Evolutionary conservation across 2,329 filamentous ascomycete genomes (phyloP), one percentile per base, ranked within the genome.

Genomic region (Tolypocladium paradoxum): DNA sequence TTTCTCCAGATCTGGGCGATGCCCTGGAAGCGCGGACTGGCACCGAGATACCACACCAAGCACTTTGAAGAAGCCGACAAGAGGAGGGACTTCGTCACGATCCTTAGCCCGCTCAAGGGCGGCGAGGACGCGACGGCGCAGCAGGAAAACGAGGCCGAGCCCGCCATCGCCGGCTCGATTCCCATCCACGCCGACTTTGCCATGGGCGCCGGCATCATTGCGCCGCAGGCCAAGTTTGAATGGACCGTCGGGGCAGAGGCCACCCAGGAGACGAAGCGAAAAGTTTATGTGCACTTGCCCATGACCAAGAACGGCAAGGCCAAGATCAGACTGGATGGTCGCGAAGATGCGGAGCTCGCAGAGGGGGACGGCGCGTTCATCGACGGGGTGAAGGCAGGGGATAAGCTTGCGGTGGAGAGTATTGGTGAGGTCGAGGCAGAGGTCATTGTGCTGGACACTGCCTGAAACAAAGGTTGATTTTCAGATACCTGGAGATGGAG

Each of bases 1-100:
- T 95, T 95, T 65, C 72, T 95, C 35, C 90, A 95, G 70, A 95
- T 95, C 61, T 95, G 89, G 90, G 88, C 85, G 1, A 74, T 88
- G 49, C 89, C 89, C 0, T 91, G 89, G 79, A 83, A 83, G 67
- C 72, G 76, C 24, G 85, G 87, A 0, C 75, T 95, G 48, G 76
- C 77, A 48, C 90, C 90, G 2, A 76, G 79, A 38, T 95, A 95
- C 65, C 86, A 90, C 68, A 93, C 87, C 5, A 77, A 76, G 55
- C 79, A 81, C 57, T 95, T 90, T 61, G 70, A 74, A 49, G 89
- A 95, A 48, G 85, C 83, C 54, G 76, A 79, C 56, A 95, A 95
- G 76, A 75, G 77, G 54, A 76, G 83, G 62, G 80, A 69, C 18
- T 85, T 95, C 59, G 79, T 92, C 24, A 76, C 81, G 24, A 90